Percentiles rank a stretch among this genome's conserved stretches.
Evolutionary conservation across 768 basidiomycete species (phyloP).

Genomic region (Paxillus ammoniavirescens): DNA sequence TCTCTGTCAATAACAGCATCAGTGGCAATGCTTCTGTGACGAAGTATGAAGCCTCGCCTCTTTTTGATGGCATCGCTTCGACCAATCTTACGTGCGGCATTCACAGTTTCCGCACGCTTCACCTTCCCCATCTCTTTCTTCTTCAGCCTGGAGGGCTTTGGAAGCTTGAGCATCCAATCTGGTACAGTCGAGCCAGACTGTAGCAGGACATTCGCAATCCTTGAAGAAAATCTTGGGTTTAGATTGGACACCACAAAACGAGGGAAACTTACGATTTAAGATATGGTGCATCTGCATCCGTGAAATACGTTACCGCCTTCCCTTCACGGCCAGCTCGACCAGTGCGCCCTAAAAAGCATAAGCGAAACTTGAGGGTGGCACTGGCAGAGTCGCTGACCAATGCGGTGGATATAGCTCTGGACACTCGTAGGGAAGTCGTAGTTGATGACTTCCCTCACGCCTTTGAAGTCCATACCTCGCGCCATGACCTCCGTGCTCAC

Average conservation of each 20-base stretch:
- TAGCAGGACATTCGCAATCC: conserved; percentile 93
- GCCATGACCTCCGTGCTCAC: conserved; percentile 98
- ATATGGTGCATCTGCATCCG: conserved; percentile 87
- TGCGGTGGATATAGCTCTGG: conserved; percentile 94
- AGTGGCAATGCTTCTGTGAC: not conserved
- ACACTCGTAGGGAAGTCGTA: conserved; percentile 96
- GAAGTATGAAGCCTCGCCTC: conserved; percentile 41
- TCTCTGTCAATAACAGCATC: conserved; percentile 45
- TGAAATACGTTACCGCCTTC: conserved; percentile 94
- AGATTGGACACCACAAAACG: not conserved
- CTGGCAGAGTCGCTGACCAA: conserved; percentile 51
- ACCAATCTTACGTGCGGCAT: conserved; percentile 66
- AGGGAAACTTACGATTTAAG: conserved; percentile 72
- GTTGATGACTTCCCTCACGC: conserved; percentile 91
- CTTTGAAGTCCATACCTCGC: conserved; percentile 97
- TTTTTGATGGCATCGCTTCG: conserved; percentile 71
- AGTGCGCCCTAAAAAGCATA: conserved; percentile 67
- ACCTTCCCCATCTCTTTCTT: conserved; percentile 82
- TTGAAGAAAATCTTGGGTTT: conserved; percentile 29
- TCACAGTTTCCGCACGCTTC: conserved; percentile 75
- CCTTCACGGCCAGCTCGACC: conserved; percentile 92
- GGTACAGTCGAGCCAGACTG: conserved; percentile 90
- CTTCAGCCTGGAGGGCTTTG: conserved; percentile 89
- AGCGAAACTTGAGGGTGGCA: not conserved
- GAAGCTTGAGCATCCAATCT: conserved; percentile 94